These are phyloP conservation scores for Suhomyces terraborum DNA, from an alignment of 1,139 yeast species.

Conservation along the genomic window DNA sequence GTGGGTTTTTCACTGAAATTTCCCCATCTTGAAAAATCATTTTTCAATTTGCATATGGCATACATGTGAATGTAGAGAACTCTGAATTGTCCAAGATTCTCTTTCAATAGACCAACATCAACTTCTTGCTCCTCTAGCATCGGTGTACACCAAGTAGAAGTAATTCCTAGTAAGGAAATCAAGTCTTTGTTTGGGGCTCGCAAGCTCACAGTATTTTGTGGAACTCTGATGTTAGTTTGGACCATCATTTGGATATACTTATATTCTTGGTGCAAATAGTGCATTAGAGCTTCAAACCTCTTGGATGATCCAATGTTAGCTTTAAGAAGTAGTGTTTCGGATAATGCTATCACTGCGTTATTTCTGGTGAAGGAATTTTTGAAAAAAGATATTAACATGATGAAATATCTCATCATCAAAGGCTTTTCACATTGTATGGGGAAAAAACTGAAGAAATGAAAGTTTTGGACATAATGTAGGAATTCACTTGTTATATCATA, in stretches of 20 bases:
- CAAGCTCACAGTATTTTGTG: not conserved
- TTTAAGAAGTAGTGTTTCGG: constrained; percentile 9
- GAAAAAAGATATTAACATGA: constrained; percentile 13
- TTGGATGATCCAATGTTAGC: constrained; percentile 9
- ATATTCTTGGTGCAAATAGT: constrained; percentile 12
- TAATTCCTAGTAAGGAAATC: not conserved
- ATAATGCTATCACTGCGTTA: constrained; percentile 11
- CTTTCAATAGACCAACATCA: not conserved
- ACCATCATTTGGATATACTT: constrained; percentile 3
- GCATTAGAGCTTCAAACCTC: constrained; percentile 11
- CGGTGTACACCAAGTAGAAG: not conserved
- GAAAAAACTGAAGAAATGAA: not conserved
- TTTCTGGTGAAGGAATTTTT: constrained; percentile 7
- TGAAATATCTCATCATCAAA: constrained; percentile 7
- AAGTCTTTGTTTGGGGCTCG: not conserved
- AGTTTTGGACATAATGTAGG: not conserved
- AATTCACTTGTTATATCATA: constrained; percentile 4
- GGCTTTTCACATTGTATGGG: not conserved
- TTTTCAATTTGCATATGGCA: constrained; percentile 7
- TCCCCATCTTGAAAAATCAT: not conserved
- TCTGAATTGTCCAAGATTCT: constrained; percentile 8
- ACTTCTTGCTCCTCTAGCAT: not conserved
- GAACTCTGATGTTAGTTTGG: not conserved
- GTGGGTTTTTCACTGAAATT: not conserved
- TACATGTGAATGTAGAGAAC: constrained; percentile 7